Conservation (phyloP, 2,329 filamentous ascomycete genomes). For the Verticillium isaacii region DNA sequence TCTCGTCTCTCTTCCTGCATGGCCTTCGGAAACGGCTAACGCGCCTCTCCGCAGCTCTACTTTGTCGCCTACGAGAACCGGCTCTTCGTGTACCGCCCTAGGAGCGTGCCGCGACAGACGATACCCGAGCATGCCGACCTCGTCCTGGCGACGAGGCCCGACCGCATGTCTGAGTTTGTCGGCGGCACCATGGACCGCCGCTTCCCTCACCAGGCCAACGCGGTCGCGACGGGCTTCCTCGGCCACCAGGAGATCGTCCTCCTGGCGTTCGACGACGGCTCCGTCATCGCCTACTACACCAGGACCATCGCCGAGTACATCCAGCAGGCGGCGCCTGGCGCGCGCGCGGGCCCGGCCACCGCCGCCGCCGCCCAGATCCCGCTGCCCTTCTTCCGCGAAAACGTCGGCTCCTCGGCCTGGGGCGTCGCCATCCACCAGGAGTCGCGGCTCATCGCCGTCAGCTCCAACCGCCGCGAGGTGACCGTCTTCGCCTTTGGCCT, state of each 20-base stretch:
- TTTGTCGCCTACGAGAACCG: slow-evolving; percentile 53
- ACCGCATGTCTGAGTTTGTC: slow-evolving; percentile 31
- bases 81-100: slow-evolving; percentile 53
- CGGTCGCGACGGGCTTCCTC: slow-evolving; percentile 63
- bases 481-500: slow-evolving; percentile 49
- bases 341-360: neutral
- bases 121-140: slow-evolving; percentile 44
- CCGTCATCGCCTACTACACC: slow-evolving; percentile 67
- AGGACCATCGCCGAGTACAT: slow-evolving; percentile 44
- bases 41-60: slow-evolving; percentile 41
- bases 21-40: neutral
- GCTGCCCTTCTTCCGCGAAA: slow-evolving; percentile 63
- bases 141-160: slow-evolving; percentile 40
- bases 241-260: slow-evolving; percentile 67
- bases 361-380: slow-evolving; percentile 5
- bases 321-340: slow-evolving; percentile 12
- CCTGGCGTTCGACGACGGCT: slow-evolving; percentile 68
- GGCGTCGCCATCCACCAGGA: slow-evolving; percentile 76
- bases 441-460: slow-evolving; percentile 82
- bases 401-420: slow-evolving; percentile 80
- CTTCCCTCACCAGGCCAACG: slow-evolving; percentile 61
- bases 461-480: slow-evolving; percentile 62
- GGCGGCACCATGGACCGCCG: slow-evolving; percentile 47
- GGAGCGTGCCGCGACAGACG: slow-evolving; percentile 38
- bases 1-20: neutral